Evolutionary conservation across 345 rosid genomes (phyloP).

Genomic region (Mangifera indica): DNA sequence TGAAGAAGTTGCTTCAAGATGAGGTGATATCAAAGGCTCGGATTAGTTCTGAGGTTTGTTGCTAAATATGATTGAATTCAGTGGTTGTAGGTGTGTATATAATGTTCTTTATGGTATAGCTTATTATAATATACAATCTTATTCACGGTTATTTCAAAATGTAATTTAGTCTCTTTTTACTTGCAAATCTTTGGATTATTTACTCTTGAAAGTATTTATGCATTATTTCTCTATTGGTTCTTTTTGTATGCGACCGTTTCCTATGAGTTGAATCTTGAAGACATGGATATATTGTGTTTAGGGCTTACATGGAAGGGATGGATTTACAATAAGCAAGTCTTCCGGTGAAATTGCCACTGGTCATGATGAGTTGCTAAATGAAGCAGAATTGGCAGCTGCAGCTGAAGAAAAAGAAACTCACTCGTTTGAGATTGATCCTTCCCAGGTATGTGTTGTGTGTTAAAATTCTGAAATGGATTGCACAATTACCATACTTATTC

Average conservation of each 20-base stretch:
- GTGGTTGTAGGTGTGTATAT: constrained; percentile 1
- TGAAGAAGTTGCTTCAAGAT: constrained; percentile 74
- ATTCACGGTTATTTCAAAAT: background rate
- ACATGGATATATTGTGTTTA: constrained; percentile 22
- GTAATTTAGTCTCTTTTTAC: background rate
- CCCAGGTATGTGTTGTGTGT: constrained; percentile 51
- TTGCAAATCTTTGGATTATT: background rate
- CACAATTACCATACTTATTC: background rate
- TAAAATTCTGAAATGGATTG: background rate
- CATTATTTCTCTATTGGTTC: background rate
- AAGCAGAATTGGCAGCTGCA: constrained; percentile 89
- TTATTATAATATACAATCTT: background rate
- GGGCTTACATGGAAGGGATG: constrained; percentile 53
- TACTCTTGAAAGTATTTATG: background rate
- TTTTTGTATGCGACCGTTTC: background rate
- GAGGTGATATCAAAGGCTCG: constrained; percentile 69
- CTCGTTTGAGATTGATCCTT: constrained; percentile 84
- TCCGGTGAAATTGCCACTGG: constrained; percentile 63
- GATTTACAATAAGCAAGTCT: constrained; percentile 67
- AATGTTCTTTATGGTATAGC: background rate
- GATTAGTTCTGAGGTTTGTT: constrained; percentile 65
- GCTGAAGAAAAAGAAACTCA: constrained; percentile 94
- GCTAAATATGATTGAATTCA: constrained; percentile 1
- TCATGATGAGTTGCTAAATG: constrained; percentile 72
- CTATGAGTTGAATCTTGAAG: background rate